These are phyloP conservation scores for Verbascum thapsus DNA, from an alignment of 257 asterid species.

Conservation along the genomic window DNA sequence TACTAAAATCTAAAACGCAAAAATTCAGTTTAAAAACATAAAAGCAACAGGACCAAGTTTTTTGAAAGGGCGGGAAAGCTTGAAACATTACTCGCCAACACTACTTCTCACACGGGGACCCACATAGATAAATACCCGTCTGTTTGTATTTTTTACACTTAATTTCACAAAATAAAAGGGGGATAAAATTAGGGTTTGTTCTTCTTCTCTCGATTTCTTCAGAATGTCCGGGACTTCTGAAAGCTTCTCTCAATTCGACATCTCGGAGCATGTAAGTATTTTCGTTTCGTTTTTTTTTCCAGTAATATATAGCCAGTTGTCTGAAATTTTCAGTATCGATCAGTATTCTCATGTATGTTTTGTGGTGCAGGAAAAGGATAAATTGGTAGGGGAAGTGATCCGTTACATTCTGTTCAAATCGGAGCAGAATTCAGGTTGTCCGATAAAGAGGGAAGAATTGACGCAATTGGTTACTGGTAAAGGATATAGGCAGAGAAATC, in stretches of 20 bases:
- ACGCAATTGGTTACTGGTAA: conserved; percentile 70
- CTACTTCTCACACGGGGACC: too few relatives aligned
- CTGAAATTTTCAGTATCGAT: too few relatives aligned
- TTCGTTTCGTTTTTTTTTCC: background rate
- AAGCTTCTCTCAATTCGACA: conserved; percentile 65
- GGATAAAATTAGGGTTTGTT: conserved; percentile 31
- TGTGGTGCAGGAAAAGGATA: conserved; percentile 75
- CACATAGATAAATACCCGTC: too few relatives aligned
- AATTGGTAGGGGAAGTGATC: conserved; percentile 76
- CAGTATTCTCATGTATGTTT: background rate
- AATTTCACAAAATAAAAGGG: background rate
- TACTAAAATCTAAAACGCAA: too few relatives aligned
- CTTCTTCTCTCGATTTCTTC: background rate
- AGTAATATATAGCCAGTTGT: background rate
- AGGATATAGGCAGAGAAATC: conserved; percentile 65
- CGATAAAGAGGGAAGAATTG: conserved; percentile 78
- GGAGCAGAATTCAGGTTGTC: conserved; percentile 81
- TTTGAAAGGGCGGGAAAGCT: too few relatives aligned
- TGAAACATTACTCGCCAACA: too few relatives aligned
- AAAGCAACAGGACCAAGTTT: too few relatives aligned
- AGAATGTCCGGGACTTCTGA: conserved; percentile 56
- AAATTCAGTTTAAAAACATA: too few relatives aligned
- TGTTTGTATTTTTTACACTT: background rate
- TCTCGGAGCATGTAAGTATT: conserved; percentile 65
- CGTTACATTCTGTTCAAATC: conserved; percentile 79